These are phyloP conservation scores for Zea luxurians DNA, from an alignment of 176 grass and related monocot species.

Conservation along the genomic window DNA sequence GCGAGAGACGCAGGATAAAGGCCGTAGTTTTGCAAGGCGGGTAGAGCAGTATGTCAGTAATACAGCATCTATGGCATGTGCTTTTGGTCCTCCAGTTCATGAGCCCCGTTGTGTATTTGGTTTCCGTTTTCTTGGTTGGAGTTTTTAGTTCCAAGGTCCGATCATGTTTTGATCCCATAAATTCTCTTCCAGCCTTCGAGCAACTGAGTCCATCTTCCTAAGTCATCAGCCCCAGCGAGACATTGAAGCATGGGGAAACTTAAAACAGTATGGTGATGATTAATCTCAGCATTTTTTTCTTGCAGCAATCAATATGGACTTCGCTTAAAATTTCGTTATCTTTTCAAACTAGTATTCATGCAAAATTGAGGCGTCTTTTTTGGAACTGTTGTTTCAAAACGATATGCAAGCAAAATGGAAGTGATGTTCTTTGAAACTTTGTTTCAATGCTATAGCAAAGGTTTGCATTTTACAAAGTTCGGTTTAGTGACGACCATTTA, in stretches of 20 bases:
- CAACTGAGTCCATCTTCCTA: neutral
- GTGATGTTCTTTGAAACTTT: no score
- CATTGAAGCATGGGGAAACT: conserved; percentile 11
- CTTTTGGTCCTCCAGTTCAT: conserved; percentile 38
- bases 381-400: no score
- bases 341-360: neutral
- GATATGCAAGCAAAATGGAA: no score
- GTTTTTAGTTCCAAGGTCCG: conserved; percentile 13
- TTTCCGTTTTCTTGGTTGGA: neutral
- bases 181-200: conserved; percentile 1
- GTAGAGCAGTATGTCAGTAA: neutral
- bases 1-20: neutral
- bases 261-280: neutral
- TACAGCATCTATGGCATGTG: neutral
- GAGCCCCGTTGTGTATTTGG: conserved; percentile 16
- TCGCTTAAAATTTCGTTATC: neutral
- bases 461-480: no score
- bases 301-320: neutral
- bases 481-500: no score
- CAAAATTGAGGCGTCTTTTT: no score
- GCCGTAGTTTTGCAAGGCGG: conserved; percentile 20
- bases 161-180: conserved; percentile 38
- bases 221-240: neutral
- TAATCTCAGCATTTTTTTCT: neutral
- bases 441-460: no score